Conservation (phyloP, 202 grass and related monocot genomes). For the Zizania palustris region DNA sequence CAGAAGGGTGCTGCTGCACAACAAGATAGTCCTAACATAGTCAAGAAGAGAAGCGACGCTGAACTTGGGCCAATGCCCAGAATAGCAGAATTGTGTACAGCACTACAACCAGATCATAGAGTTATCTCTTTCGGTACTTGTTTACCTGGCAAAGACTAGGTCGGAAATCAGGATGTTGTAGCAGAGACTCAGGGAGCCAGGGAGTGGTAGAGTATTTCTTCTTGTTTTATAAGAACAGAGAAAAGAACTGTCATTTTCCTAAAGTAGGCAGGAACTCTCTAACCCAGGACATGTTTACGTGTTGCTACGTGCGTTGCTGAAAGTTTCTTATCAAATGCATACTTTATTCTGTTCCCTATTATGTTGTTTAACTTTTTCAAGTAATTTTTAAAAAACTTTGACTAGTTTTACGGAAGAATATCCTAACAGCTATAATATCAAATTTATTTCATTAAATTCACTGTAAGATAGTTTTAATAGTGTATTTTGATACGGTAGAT, state of each 20-base stretch:
- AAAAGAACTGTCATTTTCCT: conserved; percentile 19
- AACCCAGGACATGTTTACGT: conserved; percentile 9
- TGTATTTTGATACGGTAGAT: no score
- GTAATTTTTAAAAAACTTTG: no score
- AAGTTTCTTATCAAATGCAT: conserved; percentile 21
- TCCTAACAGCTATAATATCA: background rate
- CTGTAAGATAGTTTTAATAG: no score
- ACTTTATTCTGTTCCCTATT: background rate
- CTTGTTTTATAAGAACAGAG: conserved; percentile 33
- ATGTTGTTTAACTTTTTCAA: no score
- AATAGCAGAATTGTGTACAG: conserved; percentile 43
- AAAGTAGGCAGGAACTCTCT: conserved; percentile 15
- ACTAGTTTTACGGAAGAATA: no score
- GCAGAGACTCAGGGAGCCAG: background rate
- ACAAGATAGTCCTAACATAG: conserved; percentile 51
- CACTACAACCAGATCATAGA: conserved; percentile 32
- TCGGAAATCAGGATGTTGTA: conserved; percentile 35
- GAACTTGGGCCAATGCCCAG: background rate
- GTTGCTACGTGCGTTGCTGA: conserved; percentile 28
- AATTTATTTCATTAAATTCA: no score
- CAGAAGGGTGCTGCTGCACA: conserved; percentile 40
- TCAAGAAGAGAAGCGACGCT: conserved; percentile 47
- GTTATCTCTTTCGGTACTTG: conserved; percentile 24
- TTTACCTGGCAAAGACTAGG: conserved; percentile 43
- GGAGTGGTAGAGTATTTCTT: conserved; percentile 23